A percentile compares a stretch with the other conserved stretches of the same genome.
Conservation (phyloP, 306 rosid genomes). For the Trifolium subterraneum region DNA sequence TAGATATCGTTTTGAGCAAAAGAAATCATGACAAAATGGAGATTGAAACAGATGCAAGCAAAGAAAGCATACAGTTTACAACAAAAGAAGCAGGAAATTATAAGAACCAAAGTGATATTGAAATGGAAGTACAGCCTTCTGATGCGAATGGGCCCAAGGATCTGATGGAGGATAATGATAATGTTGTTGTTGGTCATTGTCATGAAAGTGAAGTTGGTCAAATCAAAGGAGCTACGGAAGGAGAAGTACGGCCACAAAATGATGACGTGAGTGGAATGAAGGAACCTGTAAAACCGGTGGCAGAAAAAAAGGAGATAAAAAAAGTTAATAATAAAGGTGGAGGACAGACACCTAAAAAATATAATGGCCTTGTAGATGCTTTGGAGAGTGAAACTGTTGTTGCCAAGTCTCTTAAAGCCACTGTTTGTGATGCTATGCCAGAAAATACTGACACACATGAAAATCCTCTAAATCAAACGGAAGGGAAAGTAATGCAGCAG, state of each 20-base stretch:
- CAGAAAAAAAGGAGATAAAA: constrained; percentile 50
- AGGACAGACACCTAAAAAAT: constrained; percentile 28
- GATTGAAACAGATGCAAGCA: constrained; percentile 40
- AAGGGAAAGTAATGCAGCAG: constrained; percentile 39
- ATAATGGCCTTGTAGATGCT: constrained; percentile 38
- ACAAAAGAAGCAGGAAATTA: constrained; percentile 34
- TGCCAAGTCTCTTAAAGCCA: constrained; percentile 44
- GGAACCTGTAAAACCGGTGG: constrained; percentile 41
- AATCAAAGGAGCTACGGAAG: constrained; percentile 45
- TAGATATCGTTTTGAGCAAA: constrained; percentile 47
- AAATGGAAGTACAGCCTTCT: constrained; percentile 35
- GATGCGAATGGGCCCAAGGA: constrained; percentile 41
- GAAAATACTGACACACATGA: constrained; percentile 45
- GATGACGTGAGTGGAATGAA: constrained; percentile 43
- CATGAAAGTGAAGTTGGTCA: constrained; percentile 38
- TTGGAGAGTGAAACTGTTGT: constrained; percentile 39
- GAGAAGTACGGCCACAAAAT: constrained; percentile 42
- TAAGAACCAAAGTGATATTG: constrained; percentile 31
- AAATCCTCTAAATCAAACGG: constrained; percentile 47
- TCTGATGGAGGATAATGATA: constrained; percentile 40
- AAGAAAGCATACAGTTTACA: constrained; percentile 45
- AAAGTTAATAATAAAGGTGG: constrained; percentile 47
- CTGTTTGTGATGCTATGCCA: constrained; percentile 42
- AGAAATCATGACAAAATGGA: constrained; percentile 43
- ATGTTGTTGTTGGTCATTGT: constrained; percentile 37